Percentiles rank a stretch among this genome's conserved stretches.
phyloP scores from a whole-genome alignment of 1,139 yeast species.

The Insectozyma bohioensis region DNA sequence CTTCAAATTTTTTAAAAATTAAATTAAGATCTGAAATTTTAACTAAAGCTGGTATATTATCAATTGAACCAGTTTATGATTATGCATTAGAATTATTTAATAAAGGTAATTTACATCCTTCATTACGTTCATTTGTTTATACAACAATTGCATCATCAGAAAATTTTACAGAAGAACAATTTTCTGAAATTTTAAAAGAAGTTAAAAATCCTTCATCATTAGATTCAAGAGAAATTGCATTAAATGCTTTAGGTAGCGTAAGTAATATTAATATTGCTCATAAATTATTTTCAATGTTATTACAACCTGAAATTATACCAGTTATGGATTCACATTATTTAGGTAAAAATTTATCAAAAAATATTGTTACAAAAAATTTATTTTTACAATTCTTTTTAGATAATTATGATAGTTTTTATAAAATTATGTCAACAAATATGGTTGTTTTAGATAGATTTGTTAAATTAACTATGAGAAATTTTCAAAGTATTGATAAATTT shows the following conservation, averaged over 20 bases:
- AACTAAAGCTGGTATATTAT: conserved; percentile 50
- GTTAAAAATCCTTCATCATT: conserved; percentile 57
- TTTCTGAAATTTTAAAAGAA: conserved; percentile 48
- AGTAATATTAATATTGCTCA: conserved; percentile 35
- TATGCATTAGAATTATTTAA: conserved; percentile 45
- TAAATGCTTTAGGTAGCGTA: conserved; percentile 61
- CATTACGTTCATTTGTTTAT: conserved; percentile 55
- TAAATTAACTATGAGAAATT: conserved; percentile 50
- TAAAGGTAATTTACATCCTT: conserved; percentile 42
- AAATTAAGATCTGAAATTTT: conserved; percentile 56
- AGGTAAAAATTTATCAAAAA: conserved; percentile 41
- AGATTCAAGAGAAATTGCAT: conserved; percentile 67
- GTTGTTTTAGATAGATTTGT: conserved; percentile 66
- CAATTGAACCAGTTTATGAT: conserved; percentile 47
- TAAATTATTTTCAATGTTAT: conserved; percentile 38
- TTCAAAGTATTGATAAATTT: conserved; percentile 41
- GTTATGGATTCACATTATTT: conserved; percentile 71
- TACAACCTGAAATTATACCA: conserved; percentile 49
- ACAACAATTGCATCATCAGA: conserved; percentile 48
- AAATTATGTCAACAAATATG: conserved; percentile 53
- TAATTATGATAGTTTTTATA: conserved; percentile 51
- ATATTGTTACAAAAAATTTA: conserved; percentile 36
- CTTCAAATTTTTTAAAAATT: conserved; percentile 42
- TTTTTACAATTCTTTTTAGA: conserved; percentile 58
- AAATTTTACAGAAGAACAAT: conserved; percentile 40